These are phyloP conservation scores for Agroathelia rolfsii DNA, from an alignment of 1,284 basidiomycete genomes.

Conservation along the genomic window DNA sequence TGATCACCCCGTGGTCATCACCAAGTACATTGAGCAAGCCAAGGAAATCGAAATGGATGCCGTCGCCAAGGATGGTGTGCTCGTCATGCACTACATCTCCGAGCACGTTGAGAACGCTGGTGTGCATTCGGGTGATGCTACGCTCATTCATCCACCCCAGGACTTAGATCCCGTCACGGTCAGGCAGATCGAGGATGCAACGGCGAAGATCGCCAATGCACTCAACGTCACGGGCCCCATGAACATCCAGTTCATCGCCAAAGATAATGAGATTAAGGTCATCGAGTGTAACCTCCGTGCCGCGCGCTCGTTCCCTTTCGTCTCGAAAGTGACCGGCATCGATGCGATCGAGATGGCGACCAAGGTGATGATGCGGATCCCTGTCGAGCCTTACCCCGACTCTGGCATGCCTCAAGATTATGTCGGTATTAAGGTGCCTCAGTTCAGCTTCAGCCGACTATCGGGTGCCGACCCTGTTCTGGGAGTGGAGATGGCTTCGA, in stretches of 20 bases:
- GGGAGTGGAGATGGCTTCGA: conserved; percentile 99
- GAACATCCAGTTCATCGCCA: conserved; percentile 99
- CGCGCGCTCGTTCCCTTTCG: conserved; percentile 97
- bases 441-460: conserved; percentile 94
- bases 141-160: conserved; percentile 94
- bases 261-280: conserved; percentile 99
- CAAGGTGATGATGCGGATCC: conserved; percentile 91
- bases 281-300: conserved; percentile 99
- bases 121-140: conserved; percentile 96
- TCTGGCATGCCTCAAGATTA: conserved; percentile 83
- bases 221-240: conserved; percentile 97
- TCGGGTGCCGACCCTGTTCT: conserved; percentile 95
- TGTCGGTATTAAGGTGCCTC: conserved; percentile 97
- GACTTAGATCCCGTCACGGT: conserved; percentile 96
- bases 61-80: conserved; percentile 91
- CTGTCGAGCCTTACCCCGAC: conserved; percentile 87
- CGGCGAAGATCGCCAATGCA: conserved; percentile 95
- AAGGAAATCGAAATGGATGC: conserved; percentile 99
- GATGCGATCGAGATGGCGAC: conserved; percentile 99
- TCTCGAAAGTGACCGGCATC: conserved; percentile 94
- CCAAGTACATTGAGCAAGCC: conserved; percentile 98
- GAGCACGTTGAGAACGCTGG: conserved; percentile 99
- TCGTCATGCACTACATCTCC: conserved; percentile 99
- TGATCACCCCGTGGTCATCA: conserved; percentile 97
- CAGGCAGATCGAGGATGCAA: conserved; percentile 91